phyloP scores from a whole-genome alignment of 2,329 filamentous ascomycete species.

The Aspergillus uvarum region DNA sequence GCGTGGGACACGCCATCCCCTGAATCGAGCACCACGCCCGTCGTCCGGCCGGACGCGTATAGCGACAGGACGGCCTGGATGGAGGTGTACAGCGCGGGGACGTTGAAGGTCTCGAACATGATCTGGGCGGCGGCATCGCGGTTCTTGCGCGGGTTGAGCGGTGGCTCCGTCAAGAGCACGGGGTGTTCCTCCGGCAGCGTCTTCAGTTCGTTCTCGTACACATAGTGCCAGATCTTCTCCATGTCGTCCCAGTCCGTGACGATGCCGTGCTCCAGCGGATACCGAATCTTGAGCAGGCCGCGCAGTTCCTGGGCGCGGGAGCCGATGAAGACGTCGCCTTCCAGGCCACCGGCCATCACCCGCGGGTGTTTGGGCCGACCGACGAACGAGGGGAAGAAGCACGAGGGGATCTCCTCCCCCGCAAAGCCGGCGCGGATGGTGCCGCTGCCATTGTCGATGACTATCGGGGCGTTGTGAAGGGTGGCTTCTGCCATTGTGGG shows the following conservation, averaged over 20 bases:
- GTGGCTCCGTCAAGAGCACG: constrained; percentile 92
- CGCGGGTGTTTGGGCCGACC: constrained; percentile 92
- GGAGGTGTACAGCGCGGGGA: constrained; percentile 91
- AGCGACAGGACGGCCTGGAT: constrained; percentile 95
- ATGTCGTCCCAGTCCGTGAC: constrained; percentile 99
- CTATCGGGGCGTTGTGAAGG: constrained; percentile 95
- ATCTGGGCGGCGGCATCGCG: constrained; percentile 96
- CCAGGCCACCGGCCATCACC: constrained; percentile 91
- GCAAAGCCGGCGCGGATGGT: constrained; percentile 97
- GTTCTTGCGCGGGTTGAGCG: constrained; percentile 91
- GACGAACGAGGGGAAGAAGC: constrained; percentile 96
- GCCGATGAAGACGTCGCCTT: constrained; percentile 96
- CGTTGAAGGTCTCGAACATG: constrained; percentile 98
- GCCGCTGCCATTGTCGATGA: constrained; percentile 97
- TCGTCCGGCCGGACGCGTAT: constrained; percentile 93
- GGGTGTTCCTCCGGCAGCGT: constrained; percentile 98
- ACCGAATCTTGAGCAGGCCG: constrained; percentile 90
- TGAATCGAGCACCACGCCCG: constrained; percentile 90
- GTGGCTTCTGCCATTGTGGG: constrained; percentile 60
- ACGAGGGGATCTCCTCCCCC: constrained; percentile 92
- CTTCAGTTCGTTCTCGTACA: constrained; percentile 94
- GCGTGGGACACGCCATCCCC: constrained; percentile 97
- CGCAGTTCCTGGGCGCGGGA: constrained; percentile 86
- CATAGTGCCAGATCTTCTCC: constrained; percentile 98
- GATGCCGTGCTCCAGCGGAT: constrained; percentile 94